Percentiles rank a stretch among this genome's conserved stretches.
These are phyloP conservation scores for Botrytis sinoallii DNA, from an alignment of 2,329 filamentous ascomycete species.

Conservation along the genomic window DNA sequence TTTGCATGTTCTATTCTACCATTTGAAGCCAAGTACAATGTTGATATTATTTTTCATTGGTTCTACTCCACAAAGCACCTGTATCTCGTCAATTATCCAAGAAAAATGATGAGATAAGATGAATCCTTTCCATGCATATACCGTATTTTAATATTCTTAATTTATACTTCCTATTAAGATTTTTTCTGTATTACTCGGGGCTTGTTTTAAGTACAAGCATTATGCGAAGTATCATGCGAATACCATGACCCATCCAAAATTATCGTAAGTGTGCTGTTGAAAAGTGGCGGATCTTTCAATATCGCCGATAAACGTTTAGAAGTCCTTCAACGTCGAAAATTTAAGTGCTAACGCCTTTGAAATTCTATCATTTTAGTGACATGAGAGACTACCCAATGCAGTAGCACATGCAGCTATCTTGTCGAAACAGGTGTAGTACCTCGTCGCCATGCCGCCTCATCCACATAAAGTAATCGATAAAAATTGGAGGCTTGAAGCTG, in stretches of 20 bases:
- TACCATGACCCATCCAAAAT: constrained; percentile 15
- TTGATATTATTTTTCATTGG: constrained; percentile 8
- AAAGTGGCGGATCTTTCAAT: constrained; percentile 17
- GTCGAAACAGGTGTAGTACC: constrained; percentile 17
- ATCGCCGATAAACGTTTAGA: constrained; percentile 12
- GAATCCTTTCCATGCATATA: constrained; percentile 4
- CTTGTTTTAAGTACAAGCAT: constrained; percentile 17
- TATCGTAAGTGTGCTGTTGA: constrained; percentile 19
- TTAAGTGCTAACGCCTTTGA: constrained; percentile 18
- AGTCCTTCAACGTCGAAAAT: constrained; percentile 14
- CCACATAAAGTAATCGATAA: constrained; percentile 22
- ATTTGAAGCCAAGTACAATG: constrained; percentile 1
- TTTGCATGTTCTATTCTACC: constrained; percentile 14
- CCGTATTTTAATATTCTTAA: not conserved
- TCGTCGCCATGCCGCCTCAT: constrained; percentile 19
- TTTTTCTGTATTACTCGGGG: constrained; percentile 9
- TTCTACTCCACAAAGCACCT: constrained; percentile 7
- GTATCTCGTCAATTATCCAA: constrained; percentile 7
- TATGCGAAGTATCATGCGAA: constrained; percentile 20
- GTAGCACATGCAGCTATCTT: constrained; percentile 16
- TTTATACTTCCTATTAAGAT: not conserved
- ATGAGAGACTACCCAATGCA: constrained; percentile 10
- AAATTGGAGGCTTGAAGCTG: constrained; percentile 17
- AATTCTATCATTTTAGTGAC: constrained; percentile 19
- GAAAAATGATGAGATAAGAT: constrained; percentile 20